Percentiles rank a stretch among this genome's conserved stretches.
These are phyloP conservation scores for Yamadazyma buinensis DNA, from an alignment of 1,139 yeast genomes.

Conservation along the genomic window DNA sequence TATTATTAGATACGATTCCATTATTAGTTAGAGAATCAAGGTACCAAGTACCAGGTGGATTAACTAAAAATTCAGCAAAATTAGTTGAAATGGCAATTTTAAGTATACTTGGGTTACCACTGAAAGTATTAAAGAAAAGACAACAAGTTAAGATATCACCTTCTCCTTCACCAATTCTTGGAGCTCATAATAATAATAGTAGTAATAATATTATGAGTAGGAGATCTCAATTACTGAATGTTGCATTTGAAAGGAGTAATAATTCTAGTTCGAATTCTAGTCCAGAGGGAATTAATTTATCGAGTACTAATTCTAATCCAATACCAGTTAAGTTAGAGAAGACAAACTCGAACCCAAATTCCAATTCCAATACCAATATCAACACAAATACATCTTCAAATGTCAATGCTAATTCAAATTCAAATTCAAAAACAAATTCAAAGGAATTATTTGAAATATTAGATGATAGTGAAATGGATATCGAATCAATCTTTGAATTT, in stretches of 20 bases:
- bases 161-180: not conserved
- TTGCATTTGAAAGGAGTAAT: not conserved
- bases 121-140: conserved; percentile 9
- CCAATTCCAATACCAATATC: not conserved
- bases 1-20: conserved; percentile 47
- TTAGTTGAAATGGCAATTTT: conserved; percentile 57
- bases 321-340: too few relatives aligned
- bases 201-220: not conserved
- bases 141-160: conserved; percentile 1
- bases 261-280: not conserved
- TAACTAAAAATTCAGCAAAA: conserved; percentile 53
- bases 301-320: not conserved
- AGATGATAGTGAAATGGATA: conserved; percentile 16
- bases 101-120: conserved; percentile 40
- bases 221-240: not conserved
- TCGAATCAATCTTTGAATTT: conserved; percentile 32
- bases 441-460: conserved; percentile 1
- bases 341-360: not conserved
- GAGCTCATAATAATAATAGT: not conserved
- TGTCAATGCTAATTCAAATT: not conserved
- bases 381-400: not conserved
- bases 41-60: conserved; percentile 55
- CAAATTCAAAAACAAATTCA: not conserved
- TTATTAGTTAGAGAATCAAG: conserved; percentile 49
- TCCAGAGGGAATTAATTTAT: not conserved